A percentile compares a stretch with the other conserved stretches of the same genome.
Evolutionary conservation across 345 rosid species (phyloP).

Genomic region (Murraya koenigii): DNA sequence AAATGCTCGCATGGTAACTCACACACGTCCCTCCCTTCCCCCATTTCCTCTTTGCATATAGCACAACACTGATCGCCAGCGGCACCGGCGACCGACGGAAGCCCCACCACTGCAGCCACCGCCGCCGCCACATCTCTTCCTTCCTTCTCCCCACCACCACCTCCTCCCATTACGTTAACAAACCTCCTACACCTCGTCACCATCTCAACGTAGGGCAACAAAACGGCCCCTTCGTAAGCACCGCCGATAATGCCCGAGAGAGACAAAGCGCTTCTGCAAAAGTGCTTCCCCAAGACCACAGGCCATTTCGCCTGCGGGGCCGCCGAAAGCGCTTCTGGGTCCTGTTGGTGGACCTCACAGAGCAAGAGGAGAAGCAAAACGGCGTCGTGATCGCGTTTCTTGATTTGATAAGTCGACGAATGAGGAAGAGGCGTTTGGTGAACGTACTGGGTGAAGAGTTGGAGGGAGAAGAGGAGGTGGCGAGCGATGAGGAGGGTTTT

Average conservation of each 20-base stretch:
- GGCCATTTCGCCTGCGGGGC: slow-evolving; percentile 56
- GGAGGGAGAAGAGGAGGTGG: slow-evolving; percentile 79
- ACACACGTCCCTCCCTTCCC: slow-evolving; percentile 71
- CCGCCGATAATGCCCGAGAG: slow-evolving; percentile 34
- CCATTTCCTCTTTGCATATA: slow-evolving; percentile 84
- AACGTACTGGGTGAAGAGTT: slow-evolving; percentile 47
- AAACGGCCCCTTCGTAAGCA: slow-evolving; percentile 47
- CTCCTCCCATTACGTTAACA: slow-evolving; percentile 38
- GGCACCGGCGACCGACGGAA: slow-evolving; percentile 51
- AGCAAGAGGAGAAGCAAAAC: slow-evolving; percentile 78
- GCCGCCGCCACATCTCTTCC: slow-evolving; percentile 55
- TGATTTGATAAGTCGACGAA: slow-evolving; percentile 15
- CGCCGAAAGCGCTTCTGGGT: slow-evolving; percentile 51
- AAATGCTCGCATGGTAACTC: slow-evolving; percentile 84
- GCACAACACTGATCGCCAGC: slow-evolving; percentile 68
- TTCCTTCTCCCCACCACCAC: slow-evolving; percentile 27
- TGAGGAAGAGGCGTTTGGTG: slow-evolving; percentile 21
- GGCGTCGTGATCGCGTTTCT: slow-evolving; percentile 72
- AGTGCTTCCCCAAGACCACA: slow-evolving; percentile 30
- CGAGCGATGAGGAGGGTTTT: slow-evolving; percentile 78
- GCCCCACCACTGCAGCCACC: slow-evolving; percentile 56
- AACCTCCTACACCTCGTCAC: slow-evolving; percentile 64
- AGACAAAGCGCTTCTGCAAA: slow-evolving; percentile 30
- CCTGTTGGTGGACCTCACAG: slow-evolving; percentile 64
- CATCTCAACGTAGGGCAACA: slow-evolving; percentile 64